These are phyloP conservation scores for Paraconiothyrium sp. DNA, from an alignment of 2,329 filamentous ascomycete genomes.

Conservation along the genomic window DNA sequence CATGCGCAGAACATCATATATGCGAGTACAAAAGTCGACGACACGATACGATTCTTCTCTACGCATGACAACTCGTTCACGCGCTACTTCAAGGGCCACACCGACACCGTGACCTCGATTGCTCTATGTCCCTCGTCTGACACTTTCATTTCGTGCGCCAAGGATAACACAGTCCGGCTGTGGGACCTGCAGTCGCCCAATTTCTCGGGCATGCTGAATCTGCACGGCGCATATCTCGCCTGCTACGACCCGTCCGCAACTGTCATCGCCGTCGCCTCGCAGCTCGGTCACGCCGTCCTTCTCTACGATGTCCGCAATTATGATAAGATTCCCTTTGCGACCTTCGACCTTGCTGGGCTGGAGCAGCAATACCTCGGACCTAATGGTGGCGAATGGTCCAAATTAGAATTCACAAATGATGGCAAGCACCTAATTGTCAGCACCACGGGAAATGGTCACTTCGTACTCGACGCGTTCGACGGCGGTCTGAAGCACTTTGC, in stretches of 20 bases:
- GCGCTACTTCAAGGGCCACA: conserved; percentile 94
- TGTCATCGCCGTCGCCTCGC: conserved; percentile 89
- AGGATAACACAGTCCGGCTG: conserved; percentile 88
- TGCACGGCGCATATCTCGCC: conserved; percentile 82
- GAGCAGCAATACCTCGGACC: conserved; percentile 58
- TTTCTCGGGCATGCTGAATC: conserved; percentile 79
- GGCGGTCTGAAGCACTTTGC: conserved; percentile 81
- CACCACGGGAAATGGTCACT: conserved; percentile 85
- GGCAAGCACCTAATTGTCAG: conserved; percentile 86
- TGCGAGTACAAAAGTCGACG: conserved; percentile 93
- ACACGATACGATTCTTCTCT: conserved; percentile 85
- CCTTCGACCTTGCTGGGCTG: conserved; percentile 79
- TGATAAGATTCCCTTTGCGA: conserved; percentile 87
- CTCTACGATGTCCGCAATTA: conserved; percentile 95
- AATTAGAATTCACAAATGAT: conserved; percentile 95
- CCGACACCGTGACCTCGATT: conserved; percentile 82
- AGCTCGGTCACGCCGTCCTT: conserved; percentile 79
- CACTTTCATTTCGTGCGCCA: conserved; percentile 89
- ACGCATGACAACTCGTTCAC: conserved; percentile 97
- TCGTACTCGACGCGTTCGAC: conserved; percentile 91
- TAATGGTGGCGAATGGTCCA: conserved; percentile 78
- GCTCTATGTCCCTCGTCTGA: conserved; percentile 86
- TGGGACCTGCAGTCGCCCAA: conserved; percentile 89
- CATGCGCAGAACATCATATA: conserved; percentile 91
- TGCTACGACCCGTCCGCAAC: conserved; percentile 93